These are phyloP conservation scores for Talaromyces pinophilus DNA, from an alignment of 2,329 filamentous ascomycete species.

Conservation along the genomic window DNA sequence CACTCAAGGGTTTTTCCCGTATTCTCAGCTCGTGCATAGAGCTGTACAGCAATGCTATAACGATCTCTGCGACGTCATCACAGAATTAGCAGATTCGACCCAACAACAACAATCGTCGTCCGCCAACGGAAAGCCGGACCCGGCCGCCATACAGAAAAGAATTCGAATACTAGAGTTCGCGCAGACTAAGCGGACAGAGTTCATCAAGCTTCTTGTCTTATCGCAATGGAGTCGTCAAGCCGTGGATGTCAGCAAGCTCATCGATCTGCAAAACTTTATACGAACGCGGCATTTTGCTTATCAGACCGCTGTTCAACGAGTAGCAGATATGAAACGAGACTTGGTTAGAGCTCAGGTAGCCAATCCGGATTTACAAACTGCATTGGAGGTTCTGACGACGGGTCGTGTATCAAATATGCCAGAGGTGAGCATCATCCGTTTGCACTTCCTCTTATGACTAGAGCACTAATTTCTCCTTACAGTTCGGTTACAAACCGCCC, in stretches of 20 bases:
- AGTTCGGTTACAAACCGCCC: conserved; percentile 76
- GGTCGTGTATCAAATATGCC: conserved; percentile 78
- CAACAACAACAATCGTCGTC: conserved; percentile 35
- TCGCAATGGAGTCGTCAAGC: conserved; percentile 85
- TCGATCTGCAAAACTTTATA: conserved; percentile 80
- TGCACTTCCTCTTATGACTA: conserved; percentile 21
- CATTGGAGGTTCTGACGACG: conserved; percentile 78
- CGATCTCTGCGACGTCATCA: conserved; percentile 69
- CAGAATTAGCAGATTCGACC: conserved; percentile 65
- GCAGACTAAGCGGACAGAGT: conserved; percentile 77
- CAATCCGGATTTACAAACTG: conserved; percentile 88
- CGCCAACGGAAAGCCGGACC: conserved; percentile 35
- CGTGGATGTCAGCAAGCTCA: conserved; percentile 77
- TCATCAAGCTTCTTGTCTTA: conserved; percentile 89
- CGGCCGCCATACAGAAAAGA: conserved; percentile 75
- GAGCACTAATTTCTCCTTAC: conserved; percentile 25
- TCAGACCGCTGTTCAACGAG: conserved; percentile 59
- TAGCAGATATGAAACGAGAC: conserved; percentile 72
- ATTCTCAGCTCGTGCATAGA: conserved; percentile 73
- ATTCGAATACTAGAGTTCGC: conserved; percentile 72
- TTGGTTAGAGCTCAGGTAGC: conserved; percentile 73
- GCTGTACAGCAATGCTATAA: conserved; percentile 83
- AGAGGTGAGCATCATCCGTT: conserved; percentile 58
- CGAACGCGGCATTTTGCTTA: conserved; percentile 64
- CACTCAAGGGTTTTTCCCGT: conserved; percentile 71